phyloP scores from a whole-genome alignment of 345 rosid genomes.

The Ricinus communis region DNA sequence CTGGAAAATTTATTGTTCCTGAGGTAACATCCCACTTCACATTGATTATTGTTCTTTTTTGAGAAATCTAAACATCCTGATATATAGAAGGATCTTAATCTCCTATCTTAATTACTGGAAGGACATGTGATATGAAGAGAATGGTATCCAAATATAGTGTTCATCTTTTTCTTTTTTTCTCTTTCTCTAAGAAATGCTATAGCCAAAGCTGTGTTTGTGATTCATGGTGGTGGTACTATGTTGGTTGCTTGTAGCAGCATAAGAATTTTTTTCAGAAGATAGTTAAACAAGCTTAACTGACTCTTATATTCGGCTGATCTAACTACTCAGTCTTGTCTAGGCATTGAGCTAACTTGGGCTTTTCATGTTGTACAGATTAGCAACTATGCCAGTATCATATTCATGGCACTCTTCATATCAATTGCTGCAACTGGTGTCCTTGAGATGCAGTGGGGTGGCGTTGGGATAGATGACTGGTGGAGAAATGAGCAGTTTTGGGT shows the following conservation, averaged over 20 bases:
- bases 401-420: constrained; percentile 86
- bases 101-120: neutral
- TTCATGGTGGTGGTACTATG: no score
- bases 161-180: neutral
- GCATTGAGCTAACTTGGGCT: constrained; percentile 2
- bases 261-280: no score
- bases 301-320: neutral
- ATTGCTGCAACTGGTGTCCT: constrained; percentile 93
- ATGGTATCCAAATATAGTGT: no score
- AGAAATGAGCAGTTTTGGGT: constrained; percentile 99
- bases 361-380: constrained; percentile 65
- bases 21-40: constrained; percentile 51
- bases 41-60: neutral
- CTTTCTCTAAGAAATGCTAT: no score
- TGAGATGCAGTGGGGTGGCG: constrained; percentile 99
- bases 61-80: neutral
- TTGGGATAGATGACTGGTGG: constrained; percentile 97
- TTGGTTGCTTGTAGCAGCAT: no score
- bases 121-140: neutral
- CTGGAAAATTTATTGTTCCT: constrained; percentile 92
- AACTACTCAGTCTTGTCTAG: neutral
- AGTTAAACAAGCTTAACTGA: neutral
- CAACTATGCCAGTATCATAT: constrained; percentile 83
- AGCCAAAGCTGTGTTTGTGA: neutral
- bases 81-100: neutral